Evolutionary conservation across 441 rosid species (phyloP).

Genomic region (Pelargonium citronellum): DNA sequence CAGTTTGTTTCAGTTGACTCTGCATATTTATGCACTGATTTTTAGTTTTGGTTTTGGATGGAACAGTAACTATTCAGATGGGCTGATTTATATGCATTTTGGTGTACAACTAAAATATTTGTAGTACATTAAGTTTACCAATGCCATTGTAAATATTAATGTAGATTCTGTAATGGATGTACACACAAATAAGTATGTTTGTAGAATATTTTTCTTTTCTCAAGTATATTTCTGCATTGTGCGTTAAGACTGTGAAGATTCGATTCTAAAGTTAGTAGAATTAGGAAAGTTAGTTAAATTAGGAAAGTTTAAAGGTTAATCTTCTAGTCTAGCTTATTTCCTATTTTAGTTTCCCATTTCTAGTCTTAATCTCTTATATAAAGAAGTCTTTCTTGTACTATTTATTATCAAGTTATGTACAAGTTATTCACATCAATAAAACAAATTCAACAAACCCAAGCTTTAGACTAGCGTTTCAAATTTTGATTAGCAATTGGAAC

Average conservation of each 20-base stretch:
- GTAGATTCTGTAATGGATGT: not conserved
- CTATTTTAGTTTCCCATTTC: no score
- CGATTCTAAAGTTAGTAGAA: no score
- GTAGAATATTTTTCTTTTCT: not conserved
- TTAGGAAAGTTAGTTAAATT: no score
- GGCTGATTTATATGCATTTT: not conserved
- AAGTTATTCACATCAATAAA: no score
- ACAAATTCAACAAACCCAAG: no score
- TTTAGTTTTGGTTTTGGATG: not conserved
- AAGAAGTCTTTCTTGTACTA: no score
- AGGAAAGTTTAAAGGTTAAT: no score
- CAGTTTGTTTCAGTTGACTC: slow-evolving; percentile 7
- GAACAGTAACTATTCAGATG: not conserved
- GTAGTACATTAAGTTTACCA: not conserved
- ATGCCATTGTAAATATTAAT: not conserved
- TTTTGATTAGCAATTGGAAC: not conserved
- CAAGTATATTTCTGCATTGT: not conserved
- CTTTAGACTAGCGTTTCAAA: not conserved
- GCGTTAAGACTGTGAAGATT: not conserved
- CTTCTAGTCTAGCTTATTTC: no score
- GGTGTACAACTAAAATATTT: not conserved
- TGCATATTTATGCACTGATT: not conserved
- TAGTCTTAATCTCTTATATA: no score
- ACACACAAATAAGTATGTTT: no score
- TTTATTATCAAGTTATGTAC: no score